Evolutionary conservation across 306 rosid species (phyloP).

Genomic region (Cicer cuneatum): DNA sequence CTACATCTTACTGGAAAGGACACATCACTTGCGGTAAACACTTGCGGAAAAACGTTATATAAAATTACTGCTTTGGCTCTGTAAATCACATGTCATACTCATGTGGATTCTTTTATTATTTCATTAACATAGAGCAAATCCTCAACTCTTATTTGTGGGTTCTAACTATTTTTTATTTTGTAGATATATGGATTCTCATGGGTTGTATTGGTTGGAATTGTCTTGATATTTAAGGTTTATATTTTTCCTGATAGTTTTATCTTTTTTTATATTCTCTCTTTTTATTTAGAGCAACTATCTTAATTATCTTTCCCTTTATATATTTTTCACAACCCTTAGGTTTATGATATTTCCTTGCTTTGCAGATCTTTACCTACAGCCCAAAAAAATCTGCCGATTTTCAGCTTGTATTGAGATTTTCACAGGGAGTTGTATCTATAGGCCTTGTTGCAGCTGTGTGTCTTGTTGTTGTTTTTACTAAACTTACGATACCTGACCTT

Average conservation of each 20-base stretch:
- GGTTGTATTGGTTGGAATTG: slow-evolving; percentile 75
- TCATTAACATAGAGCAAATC: slow-evolving; percentile 2
- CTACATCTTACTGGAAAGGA: slow-evolving; percentile 72
- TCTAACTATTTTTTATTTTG: slow-evolving; percentile 44
- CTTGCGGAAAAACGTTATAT: background rate
- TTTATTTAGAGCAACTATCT: background rate
- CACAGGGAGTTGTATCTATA: slow-evolving; percentile 76
- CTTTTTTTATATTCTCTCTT: slow-evolving; percentile 4
- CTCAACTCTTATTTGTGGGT: slow-evolving; percentile 5
- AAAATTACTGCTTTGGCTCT: slow-evolving; percentile 6
- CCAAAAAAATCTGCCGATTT: slow-evolving; percentile 72
- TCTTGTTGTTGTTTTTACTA: slow-evolving; percentile 70
- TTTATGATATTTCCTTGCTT: slow-evolving; percentile 34
- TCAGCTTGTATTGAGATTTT: slow-evolving; percentile 78
- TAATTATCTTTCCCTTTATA: background rate
- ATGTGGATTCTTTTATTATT: slow-evolving; percentile 14
- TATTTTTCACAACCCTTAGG: background rate
- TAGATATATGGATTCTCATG: slow-evolving; percentile 96
- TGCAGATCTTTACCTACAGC: slow-evolving; percentile 85
- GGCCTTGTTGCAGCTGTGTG: slow-evolving; percentile 71
- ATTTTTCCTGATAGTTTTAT: slow-evolving; percentile 31
- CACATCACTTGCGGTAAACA: slow-evolving; percentile 85
- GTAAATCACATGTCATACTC: background rate
- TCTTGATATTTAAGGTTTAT: slow-evolving; percentile 86
- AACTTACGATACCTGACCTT: slow-evolving; percentile 72